Evolutionary conservation across 306 rosid genomes (phyloP), one percentile per base, ranked within the genome.

Genomic region (Cucumis cinereus): DNA sequence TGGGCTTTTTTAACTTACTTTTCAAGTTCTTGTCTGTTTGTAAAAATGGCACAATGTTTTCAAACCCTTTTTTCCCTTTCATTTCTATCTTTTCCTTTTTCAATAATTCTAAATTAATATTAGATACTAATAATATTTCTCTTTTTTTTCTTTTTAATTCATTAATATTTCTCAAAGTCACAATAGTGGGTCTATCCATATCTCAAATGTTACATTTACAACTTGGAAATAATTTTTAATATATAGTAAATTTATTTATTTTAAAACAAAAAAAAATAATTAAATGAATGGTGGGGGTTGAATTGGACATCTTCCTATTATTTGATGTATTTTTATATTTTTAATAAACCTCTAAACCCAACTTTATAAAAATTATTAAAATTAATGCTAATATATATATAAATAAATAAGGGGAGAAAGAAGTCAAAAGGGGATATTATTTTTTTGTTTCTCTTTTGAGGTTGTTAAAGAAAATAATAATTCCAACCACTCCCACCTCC

Each of bases 401-500:
- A 33, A 1, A 33, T 33, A 33, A 1, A 33, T 33, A 33, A 1
- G 2, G 11, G 20, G 50, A 8, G 72, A 9, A 64, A 47, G 26
- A 72, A 26, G 76, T 72, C 76, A 72, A 72, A 72, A 23, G 23
- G 7, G 43, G 54, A 73, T 43, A 73, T 73, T 8, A 28, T 43
- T 15, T 72, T 72, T 49, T 23, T 5, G 11, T 11, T 36, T 66
- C 30, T 52, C 61, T 73, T 73, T 73, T 26, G 62, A 73, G 77
- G 41, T 50, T 73, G 77, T 73, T 73, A 50, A 49, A 73, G 61
- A 73, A 47, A 73, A 73, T 73, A 73, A 73, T 73, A 73, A 50
- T 73, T 73, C 62, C 47, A 73, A 73, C 77, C 60, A 73, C 77
- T 73, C 77, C 77, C 74, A 69, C 56, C 36, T 28, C 61, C 36